Percentiles rank a stretch among this genome's conserved stretches.
Conservation (phyloP, 164 flowering plant genomes). For the Vitis labrusca region DNA sequence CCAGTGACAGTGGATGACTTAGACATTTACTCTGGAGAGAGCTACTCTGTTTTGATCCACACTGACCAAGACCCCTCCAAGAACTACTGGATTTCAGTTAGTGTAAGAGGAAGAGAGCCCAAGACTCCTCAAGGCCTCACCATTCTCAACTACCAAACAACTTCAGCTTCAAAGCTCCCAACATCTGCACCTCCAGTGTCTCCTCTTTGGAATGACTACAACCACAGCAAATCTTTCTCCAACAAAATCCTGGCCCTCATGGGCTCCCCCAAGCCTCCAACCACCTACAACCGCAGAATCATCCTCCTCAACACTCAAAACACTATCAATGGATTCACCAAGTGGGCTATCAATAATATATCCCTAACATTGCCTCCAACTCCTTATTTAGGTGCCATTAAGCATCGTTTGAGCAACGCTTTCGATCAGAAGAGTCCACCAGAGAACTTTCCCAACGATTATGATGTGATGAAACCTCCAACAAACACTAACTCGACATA, state of each 20-base stretch:
- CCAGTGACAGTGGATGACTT: slow-evolving; percentile 58
- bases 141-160: slow-evolving; percentile 67
- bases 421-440: slow-evolving; percentile 48
- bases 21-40: slow-evolving; percentile 90
- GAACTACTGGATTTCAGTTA: slow-evolving; percentile 73
- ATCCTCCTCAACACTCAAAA: too few species aligned
- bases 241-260: slow-evolving; percentile 36
- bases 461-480: slow-evolving; percentile 60
- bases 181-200: slow-evolving; percentile 52
- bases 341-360: slow-evolving; percentile 86
- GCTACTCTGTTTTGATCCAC: slow-evolving; percentile 71
- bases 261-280: slow-evolving; percentile 63
- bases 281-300: not conserved
- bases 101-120: slow-evolving; percentile 68
- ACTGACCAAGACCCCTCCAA: slow-evolving; percentile 64
- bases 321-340: slow-evolving; percentile 56
- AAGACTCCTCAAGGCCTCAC: slow-evolving; percentile 69
- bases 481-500: slow-evolving; percentile 48
- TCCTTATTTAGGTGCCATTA: slow-evolving; percentile 76
- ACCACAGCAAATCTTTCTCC: slow-evolving; percentile 57
- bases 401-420: slow-evolving; percentile 35
- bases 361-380: slow-evolving; percentile 73
- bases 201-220: slow-evolving; percentile 71
- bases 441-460: slow-evolving; percentile 35
- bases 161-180: slow-evolving; percentile 47